phyloP scores from a whole-genome alignment of 2,329 filamentous ascomycete genomes.

The Sporothrix humicola region DNA sequence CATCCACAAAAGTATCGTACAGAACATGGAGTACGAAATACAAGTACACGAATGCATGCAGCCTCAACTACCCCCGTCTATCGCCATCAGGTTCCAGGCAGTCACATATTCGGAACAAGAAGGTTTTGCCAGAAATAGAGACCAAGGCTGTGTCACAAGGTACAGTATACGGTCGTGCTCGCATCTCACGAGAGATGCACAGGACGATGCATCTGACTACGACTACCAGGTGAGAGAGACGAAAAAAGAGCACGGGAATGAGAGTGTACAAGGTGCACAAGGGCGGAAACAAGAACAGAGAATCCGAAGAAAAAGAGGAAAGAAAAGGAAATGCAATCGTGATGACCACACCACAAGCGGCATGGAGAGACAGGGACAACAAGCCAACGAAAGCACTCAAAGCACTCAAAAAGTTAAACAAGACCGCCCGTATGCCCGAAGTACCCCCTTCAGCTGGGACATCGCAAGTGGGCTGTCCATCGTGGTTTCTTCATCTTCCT shows the following conservation, averaged over 20 bases:
- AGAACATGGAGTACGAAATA: not conserved
- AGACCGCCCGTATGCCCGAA: conserved; percentile 10
- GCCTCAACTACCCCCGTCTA: conserved; percentile 2
- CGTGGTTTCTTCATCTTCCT: conserved; percentile 3
- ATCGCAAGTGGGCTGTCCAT: conserved; percentile 1
- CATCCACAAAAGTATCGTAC: not conserved
- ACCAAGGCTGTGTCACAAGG: conserved; percentile 16
- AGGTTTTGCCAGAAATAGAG: not conserved
- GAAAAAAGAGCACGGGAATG: not conserved
- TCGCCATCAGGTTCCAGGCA: not conserved
- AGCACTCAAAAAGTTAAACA: not conserved
- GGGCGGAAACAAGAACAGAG: not conserved
- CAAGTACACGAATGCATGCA: not conserved
- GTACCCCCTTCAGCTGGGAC: conserved; percentile 5
- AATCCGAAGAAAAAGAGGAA: too few species aligned
- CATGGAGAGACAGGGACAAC: not conserved
- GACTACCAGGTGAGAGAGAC: not conserved
- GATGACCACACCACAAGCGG: not conserved
- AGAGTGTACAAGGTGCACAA: not conserved
- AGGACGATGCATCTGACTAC: not conserved
- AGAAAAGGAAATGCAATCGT: not conserved
- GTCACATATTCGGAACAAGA: not conserved
- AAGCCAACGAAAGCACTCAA: too few species aligned
- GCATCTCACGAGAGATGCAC: conserved; percentile 13
- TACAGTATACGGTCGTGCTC: conserved; percentile 1